Base-by-base conservation (phyloP, 2,329 filamentous ascomycete genomes). In the Tetracladium maxilliforme region DNA sequence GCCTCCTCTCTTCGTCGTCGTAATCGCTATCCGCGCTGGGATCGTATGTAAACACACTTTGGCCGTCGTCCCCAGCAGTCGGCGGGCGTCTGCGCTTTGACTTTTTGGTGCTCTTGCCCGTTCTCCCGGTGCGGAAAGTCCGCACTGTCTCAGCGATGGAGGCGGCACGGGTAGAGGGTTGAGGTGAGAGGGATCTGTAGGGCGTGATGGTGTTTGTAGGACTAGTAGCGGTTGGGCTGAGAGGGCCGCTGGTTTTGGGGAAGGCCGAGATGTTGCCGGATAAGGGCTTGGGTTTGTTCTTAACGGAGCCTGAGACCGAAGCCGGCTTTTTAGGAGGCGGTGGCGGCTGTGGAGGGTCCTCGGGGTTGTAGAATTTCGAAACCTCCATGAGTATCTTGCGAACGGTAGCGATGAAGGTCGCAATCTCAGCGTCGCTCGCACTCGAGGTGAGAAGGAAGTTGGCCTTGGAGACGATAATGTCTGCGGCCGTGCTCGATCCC, bases 391-490 rank as follows among this genome's bases (percentile, higher is more conserved):
- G 47, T 11, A 58, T 52, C 27, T 58, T 58, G 38, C 60, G 58
- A 11, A 75, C 59, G 0, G 55, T 52, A 0, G 56, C 54, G 16
- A 73, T 50, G 31, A 74, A 67, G 0, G 48, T 56, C 0, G 58
- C 50, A 17, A 70, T 60, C 34, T 74, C 68, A 4, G 49, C 39
- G 10, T 63, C 57, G 6, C 52, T 62, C 4, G 70, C 69, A 2
- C 54, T 56, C 3, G 61, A 64, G 0, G 64, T 59, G 14, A 75
- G 51, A 7, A 71, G 49, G 34, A 64, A 70, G 39, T 73, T 66
- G 21, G 62, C 64, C 28, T 61, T 60, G 2, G 61, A 56, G 14
- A 64, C 54, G 1, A 49, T 33, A 19, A 48, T 37, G 19, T 36
- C 32, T 26, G 42, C 33, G 17, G 16, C 31, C 7, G 15, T 17